These are phyloP conservation scores for Vaccinium macrocarpon DNA, from an alignment of 148 eudicot species.

Conservation along the genomic window DNA sequence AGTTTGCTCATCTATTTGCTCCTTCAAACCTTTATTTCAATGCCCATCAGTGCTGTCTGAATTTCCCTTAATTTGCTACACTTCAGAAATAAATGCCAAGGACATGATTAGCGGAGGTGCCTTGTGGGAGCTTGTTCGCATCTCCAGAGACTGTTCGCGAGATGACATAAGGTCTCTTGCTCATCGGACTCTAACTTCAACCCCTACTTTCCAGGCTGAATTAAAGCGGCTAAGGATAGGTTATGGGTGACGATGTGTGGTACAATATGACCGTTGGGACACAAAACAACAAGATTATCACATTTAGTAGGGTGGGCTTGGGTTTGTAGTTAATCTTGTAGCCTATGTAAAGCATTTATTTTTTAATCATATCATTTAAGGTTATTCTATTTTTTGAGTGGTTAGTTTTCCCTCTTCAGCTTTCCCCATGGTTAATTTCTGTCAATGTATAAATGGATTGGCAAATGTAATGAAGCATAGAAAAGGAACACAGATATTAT, in stretches of 20 bases:
- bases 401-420: neutral
- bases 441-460: neutral
- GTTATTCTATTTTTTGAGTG: neutral
- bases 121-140: conserved; percentile 84
- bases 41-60: neutral
- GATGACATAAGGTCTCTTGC: conserved; percentile 83
- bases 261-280: neutral
- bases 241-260: conserved; percentile 29
- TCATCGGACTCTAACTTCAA: conserved; percentile 55
- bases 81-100: conserved; percentile 75
- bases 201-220: conserved; percentile 67
- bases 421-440: neutral
- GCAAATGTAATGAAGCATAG: neutral
- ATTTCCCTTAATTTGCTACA: neutral
- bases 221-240: conserved; percentile 60
- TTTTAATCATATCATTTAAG: neutral
- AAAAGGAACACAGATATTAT: neutral
- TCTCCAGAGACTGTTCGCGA: conserved; percentile 77
- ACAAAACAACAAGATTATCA: neutral
- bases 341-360: neutral
- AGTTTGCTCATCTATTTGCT: conserved; percentile 14
- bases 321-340: neutral
- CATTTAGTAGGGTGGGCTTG: conserved; percentile 9
- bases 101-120: conserved; percentile 90
- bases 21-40: conserved; percentile 6